Evolutionary conservation across 192 early-diverging fungal genomes (phyloP).

Genomic region (Rhizophagus prolifer): DNA sequence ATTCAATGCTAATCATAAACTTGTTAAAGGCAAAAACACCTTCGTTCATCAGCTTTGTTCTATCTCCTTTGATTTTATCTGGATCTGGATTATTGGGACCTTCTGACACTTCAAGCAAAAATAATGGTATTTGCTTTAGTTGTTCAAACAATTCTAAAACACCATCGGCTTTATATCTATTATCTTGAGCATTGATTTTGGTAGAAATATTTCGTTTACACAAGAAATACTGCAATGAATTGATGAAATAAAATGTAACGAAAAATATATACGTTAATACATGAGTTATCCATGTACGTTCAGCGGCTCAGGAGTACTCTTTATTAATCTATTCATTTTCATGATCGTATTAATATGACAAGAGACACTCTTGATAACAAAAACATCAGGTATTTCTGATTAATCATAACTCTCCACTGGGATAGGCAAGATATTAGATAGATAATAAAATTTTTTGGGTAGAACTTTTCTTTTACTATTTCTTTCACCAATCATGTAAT

Average conservation of each 20-base stretch:
- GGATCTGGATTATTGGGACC: background rate
- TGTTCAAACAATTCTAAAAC: background rate
- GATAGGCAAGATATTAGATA: background rate
- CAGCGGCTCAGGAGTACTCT: background rate
- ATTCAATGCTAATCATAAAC: background rate
- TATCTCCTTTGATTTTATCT: constrained; percentile 4
- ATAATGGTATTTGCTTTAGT: constrained; percentile 2
- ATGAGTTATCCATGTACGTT: background rate
- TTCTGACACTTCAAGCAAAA: constrained; percentile 1
- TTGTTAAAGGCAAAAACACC: constrained; percentile 14
- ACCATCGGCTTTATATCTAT: constrained; percentile 8
- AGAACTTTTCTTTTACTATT: background rate
- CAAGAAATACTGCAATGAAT: constrained; percentile 6
- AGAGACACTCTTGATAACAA: constrained; percentile 21
- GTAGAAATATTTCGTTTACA: background rate
- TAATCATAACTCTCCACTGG: background rate
- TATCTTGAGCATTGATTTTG: background rate
- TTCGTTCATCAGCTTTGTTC: background rate
- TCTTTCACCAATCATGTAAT: background rate
- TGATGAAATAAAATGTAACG: background rate
- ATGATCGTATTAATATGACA: background rate
- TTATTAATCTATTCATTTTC: background rate
- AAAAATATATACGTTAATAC: background rate
- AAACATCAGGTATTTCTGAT: constrained; percentile 10
- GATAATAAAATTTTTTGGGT: background rate